Base-by-base conservation (phyloP, 2,329 filamentous ascomycete species). In the Epichloe gansuensis region DNA sequence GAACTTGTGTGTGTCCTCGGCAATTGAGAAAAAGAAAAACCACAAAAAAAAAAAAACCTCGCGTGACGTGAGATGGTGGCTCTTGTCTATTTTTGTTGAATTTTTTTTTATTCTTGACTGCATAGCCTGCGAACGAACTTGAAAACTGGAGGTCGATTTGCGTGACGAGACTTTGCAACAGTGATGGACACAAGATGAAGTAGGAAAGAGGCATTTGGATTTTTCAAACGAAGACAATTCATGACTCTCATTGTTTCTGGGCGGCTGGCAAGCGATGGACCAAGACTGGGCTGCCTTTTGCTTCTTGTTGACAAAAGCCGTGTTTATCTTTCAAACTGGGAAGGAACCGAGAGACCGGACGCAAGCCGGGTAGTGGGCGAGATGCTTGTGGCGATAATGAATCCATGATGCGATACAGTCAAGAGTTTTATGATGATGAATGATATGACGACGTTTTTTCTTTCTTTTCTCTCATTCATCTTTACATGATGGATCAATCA, bases 361-460 rank as follows among this genome's bases (percentile, higher is more conserved):
- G 38, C 50, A n/a, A 47, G 50, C 43, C 47, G 43, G 50, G 27
- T 31, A 13, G 15, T 13, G 9, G 36, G 23, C 9, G 40, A 27
- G 34, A 27, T 45, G 17, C 2, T 25, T 8, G 41, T 17, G 38
- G 38, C 31, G 27, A 38, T 35, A 11, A 51, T 35, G 49, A 46
- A 23, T 36, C 36, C 15, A 52, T 52, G 51, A 46, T 27, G 46
- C 46, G 40, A 49, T 47, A 15, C 15, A 45, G 11, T 49, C 5
- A 43, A 52, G 41, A 40, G 12, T 9, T 51, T 31, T 39, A 49
- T 52, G 49, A 50, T 45, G 44, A 52, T 49, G 40, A 52, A 49
- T 31, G 47, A 43, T 13, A 49, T 39, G 34, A 48, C 12, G 21
- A 34, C n/a, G 39, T 21, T 25, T 21, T 12, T 48, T 27, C n/a